Evolutionary conservation across 1,284 basidiomycete species (phyloP), one percentile per base, ranked within the genome.

Genomic region (Lentinus polychrous): DNA sequence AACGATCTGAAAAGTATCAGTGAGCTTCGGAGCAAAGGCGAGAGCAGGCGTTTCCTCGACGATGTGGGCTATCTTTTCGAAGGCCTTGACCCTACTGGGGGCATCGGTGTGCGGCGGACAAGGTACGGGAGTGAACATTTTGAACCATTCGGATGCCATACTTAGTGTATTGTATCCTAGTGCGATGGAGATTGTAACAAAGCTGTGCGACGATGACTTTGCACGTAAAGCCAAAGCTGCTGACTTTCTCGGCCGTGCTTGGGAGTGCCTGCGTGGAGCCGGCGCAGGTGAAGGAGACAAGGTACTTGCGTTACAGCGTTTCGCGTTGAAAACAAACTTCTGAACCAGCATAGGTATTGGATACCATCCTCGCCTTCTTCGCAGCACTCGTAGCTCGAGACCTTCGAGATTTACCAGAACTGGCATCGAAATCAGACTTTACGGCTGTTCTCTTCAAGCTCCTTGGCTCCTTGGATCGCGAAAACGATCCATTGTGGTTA

Each of bases 31-130:
- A 83, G 76, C 56, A 86, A 85, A 59, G 87, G 87, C n/a, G 86
- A 91, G 64, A 80, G 73, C 46, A 70, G 87, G 52, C 69, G 86
- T 15, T 91, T 91, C 57, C 61, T 87, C 41, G 87, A 91, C 51
- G 87, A 90, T 57, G 75, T 88, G 2, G 87, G 86, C 0, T 91
- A 90, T 64, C 65, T 91, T 2, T 83, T 89, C 48, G 87, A 91
- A 61, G 86, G 87, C 1, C 73, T 91, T 60, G 77, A 79, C 22
- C 59, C 64, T 3, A 68, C 68, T 11, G 73, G 72, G 12, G 68
- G 72, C 3, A 56, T 82, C 17, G 71, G 75, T 8, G 70, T 88
- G n/a, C 72, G 79, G 41, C 73, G 84, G 56, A 76, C 80, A 14
- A 89, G 82, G 85, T 80, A 44, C 31, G 60, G n/a, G 6, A n/a